Conservation (phyloP, 2,329 filamentous ascomycete species). For the Xylaria sp. region DNA sequence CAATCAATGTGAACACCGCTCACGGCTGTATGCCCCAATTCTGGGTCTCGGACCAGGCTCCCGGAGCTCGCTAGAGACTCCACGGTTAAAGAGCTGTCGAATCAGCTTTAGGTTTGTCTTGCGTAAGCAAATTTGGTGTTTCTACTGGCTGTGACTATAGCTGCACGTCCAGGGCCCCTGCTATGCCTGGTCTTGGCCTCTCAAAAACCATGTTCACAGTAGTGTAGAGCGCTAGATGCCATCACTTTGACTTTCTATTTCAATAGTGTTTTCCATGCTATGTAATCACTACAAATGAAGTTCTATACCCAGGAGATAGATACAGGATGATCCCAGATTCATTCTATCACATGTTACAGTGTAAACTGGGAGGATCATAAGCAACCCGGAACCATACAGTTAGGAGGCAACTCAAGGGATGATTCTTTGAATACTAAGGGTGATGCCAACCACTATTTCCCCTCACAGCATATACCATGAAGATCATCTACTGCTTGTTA, state of each 20-base stretch:
- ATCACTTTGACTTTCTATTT: not conserved
- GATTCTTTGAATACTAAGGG: too few species aligned
- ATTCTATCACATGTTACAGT: not conserved
- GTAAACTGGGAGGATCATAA: too few species aligned
- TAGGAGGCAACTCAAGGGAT: not conserved
- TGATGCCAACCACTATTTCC: not conserved
- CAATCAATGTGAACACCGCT: conserved; percentile 8
- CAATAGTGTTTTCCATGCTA: not conserved
- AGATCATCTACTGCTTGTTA: not conserved
- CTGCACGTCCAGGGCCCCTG: not conserved
- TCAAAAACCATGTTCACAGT: conserved; percentile 13
- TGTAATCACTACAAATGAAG: not conserved
- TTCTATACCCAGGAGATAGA: not conserved
- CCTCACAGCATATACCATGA: conserved; percentile 4
- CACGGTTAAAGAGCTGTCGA: conserved; percentile 2
- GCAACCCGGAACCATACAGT: not conserved
- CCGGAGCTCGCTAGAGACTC: conserved; percentile 15
- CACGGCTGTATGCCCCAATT: not conserved
- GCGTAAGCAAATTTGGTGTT: not conserved
- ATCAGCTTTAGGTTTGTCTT: conserved; percentile 7
- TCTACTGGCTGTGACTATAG: not conserved
- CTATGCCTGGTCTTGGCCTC: conserved; percentile 21
- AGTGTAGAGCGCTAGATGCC: not conserved
- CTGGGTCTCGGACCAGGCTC: conserved; percentile 12
- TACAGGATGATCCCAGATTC: not conserved